phyloP scores from a whole-genome alignment of 2,329 filamentous ascomycete species.

The Pseudocercospora fuligena region DNA sequence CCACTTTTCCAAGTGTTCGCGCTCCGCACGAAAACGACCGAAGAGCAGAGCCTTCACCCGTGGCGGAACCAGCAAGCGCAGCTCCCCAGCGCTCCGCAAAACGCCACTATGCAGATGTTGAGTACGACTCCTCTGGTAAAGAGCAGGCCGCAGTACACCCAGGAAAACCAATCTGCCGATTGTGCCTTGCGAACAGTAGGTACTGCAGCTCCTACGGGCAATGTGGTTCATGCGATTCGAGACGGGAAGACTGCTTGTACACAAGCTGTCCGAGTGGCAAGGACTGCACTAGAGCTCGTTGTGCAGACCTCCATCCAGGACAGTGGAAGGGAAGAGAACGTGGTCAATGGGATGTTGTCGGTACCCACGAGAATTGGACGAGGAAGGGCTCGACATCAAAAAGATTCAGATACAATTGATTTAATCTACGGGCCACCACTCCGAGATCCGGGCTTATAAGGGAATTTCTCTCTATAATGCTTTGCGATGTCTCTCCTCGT shows the following conservation, averaged over 20 bases:
- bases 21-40: too few relatives aligned
- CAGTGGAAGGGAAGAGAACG: not conserved
- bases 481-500: constrained; percentile 50
- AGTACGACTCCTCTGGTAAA: not conserved
- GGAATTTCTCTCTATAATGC: constrained; percentile 47
- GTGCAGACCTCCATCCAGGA: not conserved
- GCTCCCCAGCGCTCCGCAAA: not conserved
- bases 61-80: not conserved
- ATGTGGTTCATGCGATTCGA: not conserved
- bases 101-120: not conserved
- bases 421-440: constrained; percentile 11
- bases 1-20: too few relatives aligned
- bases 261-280: not conserved
- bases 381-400: not conserved
- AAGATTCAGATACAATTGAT: not conserved
- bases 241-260: not conserved
- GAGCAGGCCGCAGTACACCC: not conserved
- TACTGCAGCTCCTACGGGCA: not conserved
- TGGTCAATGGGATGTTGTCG: not conserved
- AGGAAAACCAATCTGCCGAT: not conserved
- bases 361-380: not conserved
- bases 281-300: not conserved
- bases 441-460: constrained; percentile 39
- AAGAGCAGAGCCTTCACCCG: too few relatives aligned
- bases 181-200: not conserved